Evolutionary conservation across 1,284 basidiomycete genomes (phyloP), one percentile per base, ranked within the genome.

Genomic region (Puccinia novopanici): DNA sequence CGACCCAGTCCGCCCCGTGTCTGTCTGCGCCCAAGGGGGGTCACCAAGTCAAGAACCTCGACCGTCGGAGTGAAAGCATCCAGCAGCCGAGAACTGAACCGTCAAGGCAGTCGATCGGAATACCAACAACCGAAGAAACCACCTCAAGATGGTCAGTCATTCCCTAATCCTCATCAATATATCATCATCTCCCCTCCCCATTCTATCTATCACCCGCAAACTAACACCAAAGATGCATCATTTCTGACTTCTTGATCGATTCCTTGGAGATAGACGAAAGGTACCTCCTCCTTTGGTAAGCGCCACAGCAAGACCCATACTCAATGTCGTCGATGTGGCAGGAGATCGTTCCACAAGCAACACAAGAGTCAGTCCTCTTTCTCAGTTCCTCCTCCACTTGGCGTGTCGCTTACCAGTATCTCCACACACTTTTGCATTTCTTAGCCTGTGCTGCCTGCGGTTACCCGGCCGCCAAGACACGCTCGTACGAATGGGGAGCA

Each of bases 401-500:
- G 15, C 24, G 13, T 2, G 45, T 67, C 74, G 48, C 22, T 24
- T 13, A 2, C 24, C 50, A n/a, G 27, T 22, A 12, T 40, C 42
- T 68, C 50, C 22, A 59, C 67, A n/a, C n/a, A n/a, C n/a, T 52
- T n/a, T 42, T 67, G 6, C 27, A n/a, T 68, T 30, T 2, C 45
- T 65, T 83, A 95, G 94, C 91, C 83, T 99, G 96, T 88, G 92
- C 92, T 75, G 92, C 94, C 86, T 98, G 97, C 87, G 97, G 96
- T 81, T 98, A 95, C 89, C 96, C 96, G 80, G 89, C 93, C 81
- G 95, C 96, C 82, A 98, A 95, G 89, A 89, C 95, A 85, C 91
- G 96, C 86, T 95, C 93, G 85, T 98, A 91, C 88, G 92, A 98
- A 88, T 99, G 96, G 96, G 94, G 94, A 84, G 90, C 92, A 87